These are phyloP conservation scores for Auriculariales sp. DNA, from an alignment of 768 basidiomycete genomes.

Conservation along the genomic window DNA sequence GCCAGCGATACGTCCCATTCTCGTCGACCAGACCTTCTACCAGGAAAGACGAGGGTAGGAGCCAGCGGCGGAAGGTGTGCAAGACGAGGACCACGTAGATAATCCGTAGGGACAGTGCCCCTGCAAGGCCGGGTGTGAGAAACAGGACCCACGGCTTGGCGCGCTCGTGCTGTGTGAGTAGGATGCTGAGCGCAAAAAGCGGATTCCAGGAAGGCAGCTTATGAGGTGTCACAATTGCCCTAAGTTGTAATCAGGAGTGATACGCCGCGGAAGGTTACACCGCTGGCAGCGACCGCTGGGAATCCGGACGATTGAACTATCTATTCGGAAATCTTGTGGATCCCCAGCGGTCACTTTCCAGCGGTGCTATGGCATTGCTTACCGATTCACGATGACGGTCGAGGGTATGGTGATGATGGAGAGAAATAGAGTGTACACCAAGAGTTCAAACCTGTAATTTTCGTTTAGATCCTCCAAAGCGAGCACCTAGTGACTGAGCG, in stretches of 20 bases:
- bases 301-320: too few species aligned
- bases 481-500: too few species aligned
- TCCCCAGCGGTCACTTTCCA: slow-evolving; percentile 1
- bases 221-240: slow-evolving; percentile 74
- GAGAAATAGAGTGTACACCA: slow-evolving; percentile 48
- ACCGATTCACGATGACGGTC: slow-evolving; percentile 67
- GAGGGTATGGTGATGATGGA: slow-evolving; percentile 56
- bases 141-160: slow-evolving; percentile 69
- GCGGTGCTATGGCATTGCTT: slow-evolving; percentile 10
- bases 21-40: slow-evolving; percentile 13
- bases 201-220: slow-evolving; percentile 50
- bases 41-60: slow-evolving; percentile 32
- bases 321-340: slow-evolving; percentile 4
- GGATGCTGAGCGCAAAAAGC: slow-evolving; percentile 43
- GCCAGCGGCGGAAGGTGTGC: slow-evolving; percentile 30
- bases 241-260: slow-evolving; percentile 14
- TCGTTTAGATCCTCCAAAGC: too few species aligned
- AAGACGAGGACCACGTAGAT: slow-evolving; percentile 30
- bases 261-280: background rate
- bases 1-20: slow-evolving; percentile 15
- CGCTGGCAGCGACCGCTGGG: too few species aligned
- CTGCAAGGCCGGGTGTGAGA: slow-evolving; percentile 53
- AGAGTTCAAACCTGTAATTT: too few species aligned
- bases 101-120: slow-evolving; percentile 28
- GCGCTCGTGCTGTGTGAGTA: slow-evolving; percentile 72